Base-by-base conservation (phyloP, 768 basidiomycete species). In the Kwoniella dendrophila region DNA sequence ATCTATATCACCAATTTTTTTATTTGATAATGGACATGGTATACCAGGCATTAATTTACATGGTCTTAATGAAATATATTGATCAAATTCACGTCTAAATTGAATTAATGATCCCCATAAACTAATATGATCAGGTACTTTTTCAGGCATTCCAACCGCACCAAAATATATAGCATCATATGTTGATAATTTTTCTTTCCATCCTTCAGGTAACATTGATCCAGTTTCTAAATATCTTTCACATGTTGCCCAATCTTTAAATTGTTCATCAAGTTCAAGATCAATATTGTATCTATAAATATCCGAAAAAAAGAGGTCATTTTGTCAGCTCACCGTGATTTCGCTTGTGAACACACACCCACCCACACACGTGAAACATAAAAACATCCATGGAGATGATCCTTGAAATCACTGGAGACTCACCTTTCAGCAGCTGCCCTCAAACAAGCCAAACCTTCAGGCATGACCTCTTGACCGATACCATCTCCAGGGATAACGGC, bases 41-140 rank as follows among this genome's bases (percentile, higher is more conserved):
- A 83, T 82, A 4, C 84, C 85, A 11, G 81, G 79, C 2, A 85
- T 78, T n/a, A 85, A 79, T 22, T 83, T 81, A 57, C 82, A 83
- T 1, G 83, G 84, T 18, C 84, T 60, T 26, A 74, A 68, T 49
- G 63, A 66, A 56, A 69, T 67, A 62, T 83, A 85, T 65, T 84
- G 83, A 60, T 85, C 82, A 34, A 85, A 83, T 30, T 83, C 82
- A 34, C 83, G 82, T 43, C 84, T 80, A 72, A 85, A 84, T 29
- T 82, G 77, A 5, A 84, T 77, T 30, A 83, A 72, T 22, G 82
- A 81, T n/a, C 82, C 83, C 84, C 84, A 85, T 36, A 85, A 77
- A n/a, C 83, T 84, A 62, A 85, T 82, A 62, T 85, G 84, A 75
- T 85, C 85, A 34, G 84, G 84, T 5, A 85, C 83, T 18, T 78